phyloP scores from a whole-genome alignment of 306 rosid species.

The Cucurbita moschata region DNA sequence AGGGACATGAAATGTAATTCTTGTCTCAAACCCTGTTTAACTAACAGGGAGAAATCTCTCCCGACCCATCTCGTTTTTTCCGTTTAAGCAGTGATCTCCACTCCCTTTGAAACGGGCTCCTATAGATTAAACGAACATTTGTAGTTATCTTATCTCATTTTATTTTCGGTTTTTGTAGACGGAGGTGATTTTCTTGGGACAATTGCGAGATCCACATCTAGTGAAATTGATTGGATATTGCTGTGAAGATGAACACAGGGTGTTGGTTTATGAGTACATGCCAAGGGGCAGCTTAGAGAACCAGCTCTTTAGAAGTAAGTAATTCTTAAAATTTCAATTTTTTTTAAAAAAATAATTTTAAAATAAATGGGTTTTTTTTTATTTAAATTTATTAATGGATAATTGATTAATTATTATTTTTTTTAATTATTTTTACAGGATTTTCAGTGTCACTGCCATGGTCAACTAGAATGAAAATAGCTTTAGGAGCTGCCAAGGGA shows the following conservation, averaged over 20 bases:
- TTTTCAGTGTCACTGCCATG: constrained; percentile 63
- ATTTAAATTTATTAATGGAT: neutral
- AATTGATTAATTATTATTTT: neutral
- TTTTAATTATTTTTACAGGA: constrained; percentile 19
- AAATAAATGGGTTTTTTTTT: too few relatives aligned
- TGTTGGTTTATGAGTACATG: constrained; percentile 69
- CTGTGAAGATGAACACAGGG: constrained; percentile 85
- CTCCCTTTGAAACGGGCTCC: too few relatives aligned
- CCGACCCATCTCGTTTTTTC: too few relatives aligned
- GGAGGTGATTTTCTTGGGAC: constrained; percentile 86
- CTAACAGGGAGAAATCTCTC: too few relatives aligned
- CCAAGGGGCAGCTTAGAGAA: constrained; percentile 96
- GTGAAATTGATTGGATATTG: constrained; percentile 90
- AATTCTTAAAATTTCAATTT: neutral
- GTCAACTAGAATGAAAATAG: constrained; percentile 95
- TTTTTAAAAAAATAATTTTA: too few relatives aligned
- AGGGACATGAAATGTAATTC: too few relatives aligned
- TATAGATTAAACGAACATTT: too few relatives aligned
- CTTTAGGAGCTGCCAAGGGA: constrained; percentile 90
- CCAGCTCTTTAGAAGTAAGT: constrained; percentile 76
- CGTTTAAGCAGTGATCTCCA: too few relatives aligned
- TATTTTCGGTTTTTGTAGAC: constrained; percentile 29
- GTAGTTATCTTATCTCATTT: neutral
- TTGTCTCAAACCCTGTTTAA: too few relatives aligned
- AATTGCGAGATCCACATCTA: constrained; percentile 66